Evolutionary conservation across 1,284 basidiomycete genomes (phyloP), one percentile per base, ranked within the genome.

Genomic region (Fomitiporia mediterranea): DNA sequence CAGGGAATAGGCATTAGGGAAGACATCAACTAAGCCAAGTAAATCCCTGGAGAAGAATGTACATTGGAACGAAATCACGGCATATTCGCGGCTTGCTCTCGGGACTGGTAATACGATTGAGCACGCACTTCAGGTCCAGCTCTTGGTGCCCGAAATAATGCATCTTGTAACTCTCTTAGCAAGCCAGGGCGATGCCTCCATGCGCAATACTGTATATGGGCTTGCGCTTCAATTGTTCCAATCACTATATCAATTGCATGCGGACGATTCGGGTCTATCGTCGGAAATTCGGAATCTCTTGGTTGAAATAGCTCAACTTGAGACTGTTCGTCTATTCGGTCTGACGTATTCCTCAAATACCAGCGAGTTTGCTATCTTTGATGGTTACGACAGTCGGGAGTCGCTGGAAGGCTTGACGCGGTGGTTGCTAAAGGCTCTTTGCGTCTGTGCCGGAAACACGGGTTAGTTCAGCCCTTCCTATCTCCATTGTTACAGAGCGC

Each of bases 41-140:
- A 73, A 70, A 52, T 77, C 78, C 9, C 76, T 94, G 2, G 74
- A 79, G 1, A 84, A 91, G 44, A 90, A 90, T 68, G 70, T 79
- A 0, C 83, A 86, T 58, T 95, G 91, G 90, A 83, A 80, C 59
- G 92, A 95, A 67, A 89, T 95, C 9, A 85, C 88, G 2, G 86
- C 86, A 1, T 74, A 94, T 32, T 77, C 89, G 34, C 83, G 91
- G 13, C 79, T 95, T 34, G 77, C 82, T 44, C 77, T 90, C 15
- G 78, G 86, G 6, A 81, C 90, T 17, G 82, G 85, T 40, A 86
- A 90, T 63, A 82, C 85, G 50, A 79, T 81, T 0, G 80, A 78
- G 44, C 78, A 84, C 32, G 73, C 80, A 2, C 74, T 78, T 17
- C 83, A 86, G 61, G 82, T 82, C 51, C 88, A 91, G 64, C 74